Base-by-base conservation (phyloP, 176 grass and related monocot genomes). In the Calamus simplicifolius region DNA sequence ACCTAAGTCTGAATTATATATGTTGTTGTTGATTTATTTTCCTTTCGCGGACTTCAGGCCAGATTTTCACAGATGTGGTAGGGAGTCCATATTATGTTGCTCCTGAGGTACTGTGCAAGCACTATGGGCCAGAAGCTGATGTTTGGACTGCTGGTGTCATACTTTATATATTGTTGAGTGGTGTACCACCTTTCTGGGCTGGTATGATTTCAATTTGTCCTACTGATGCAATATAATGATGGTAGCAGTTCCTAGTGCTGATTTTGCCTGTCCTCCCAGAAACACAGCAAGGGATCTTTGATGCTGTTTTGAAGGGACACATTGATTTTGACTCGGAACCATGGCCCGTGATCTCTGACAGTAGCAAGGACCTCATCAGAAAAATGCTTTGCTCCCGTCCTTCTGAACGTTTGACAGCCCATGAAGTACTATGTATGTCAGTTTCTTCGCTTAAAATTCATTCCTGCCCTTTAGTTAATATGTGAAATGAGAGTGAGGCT, bases 281-380 rank as follows among this genome's bases (percentile, higher is more conserved):
- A 29, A 89, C 86, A 57, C 78, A 89, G 74, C 81, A 89, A 73
- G 86, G 86, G 29, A 85, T 89, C 60, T 89, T 89, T 62, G 86
- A 85, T 58, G 71, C 86, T 16, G 81, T 89, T 4, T 72, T 89
- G 23, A 75, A 50, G 25, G 78, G 86, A 52, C 13, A 60, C 17
- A 57, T 89, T 62, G 86, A 89, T 73, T 89, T 89, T 57, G 78
- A 85, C 0, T 69, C 75, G 0, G 86, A 89, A 1, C 86, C 86
- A 0, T 89, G 86, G 86, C 81, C 81, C 0, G 17, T 1, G 58
- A 82, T 89, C 67, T 89, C 86, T 52, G 75, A 53, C 25, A 75
- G 71, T 61, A 81, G 81, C 48, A 89, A 89, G 71, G 81, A 89
- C 56, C 71, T 85, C 4, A 85, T 89, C 75, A 60, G 74, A 1